Evolutionary conservation across 495 filamentous ascomycete species (phyloP).

Genomic region (Neurospora intermedia): DNA sequence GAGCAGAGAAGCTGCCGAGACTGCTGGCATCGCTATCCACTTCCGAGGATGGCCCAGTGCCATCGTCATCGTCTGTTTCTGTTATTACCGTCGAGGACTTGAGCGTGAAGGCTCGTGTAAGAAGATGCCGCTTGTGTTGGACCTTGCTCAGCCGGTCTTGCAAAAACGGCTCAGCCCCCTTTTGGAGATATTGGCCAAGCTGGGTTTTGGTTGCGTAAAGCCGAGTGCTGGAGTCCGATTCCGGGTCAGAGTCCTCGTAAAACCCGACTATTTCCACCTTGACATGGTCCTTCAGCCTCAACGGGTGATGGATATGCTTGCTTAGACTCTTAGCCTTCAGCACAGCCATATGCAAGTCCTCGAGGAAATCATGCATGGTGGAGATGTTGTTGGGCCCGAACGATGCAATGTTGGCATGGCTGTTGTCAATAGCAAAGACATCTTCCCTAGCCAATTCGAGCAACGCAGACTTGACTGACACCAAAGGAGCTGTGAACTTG

Average conservation of each 20-base stretch:
- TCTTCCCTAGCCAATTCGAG: constrained; percentile 45
- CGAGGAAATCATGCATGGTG: constrained; percentile 40
- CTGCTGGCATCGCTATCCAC: constrained; percentile 3
- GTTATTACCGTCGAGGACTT: constrained; percentile 7
- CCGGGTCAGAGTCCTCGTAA: constrained; percentile 43
- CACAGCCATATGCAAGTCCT: constrained; percentile 36
- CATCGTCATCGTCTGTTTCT: constrained; percentile 3
- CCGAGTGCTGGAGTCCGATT: constrained; percentile 17
- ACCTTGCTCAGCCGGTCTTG: constrained; percentile 30
- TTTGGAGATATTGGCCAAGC: constrained; percentile 37
- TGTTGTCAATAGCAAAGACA: constrained; percentile 45
- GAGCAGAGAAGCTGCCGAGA: background rate
- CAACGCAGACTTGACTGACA: constrained; percentile 51
- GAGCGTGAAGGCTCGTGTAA: constrained; percentile 4
- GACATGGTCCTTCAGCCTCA: constrained; percentile 41
- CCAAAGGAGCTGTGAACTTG: constrained; percentile 46
- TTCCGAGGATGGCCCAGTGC: background rate
- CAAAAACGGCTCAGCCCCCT: constrained; percentile 33
- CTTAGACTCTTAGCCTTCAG: constrained; percentile 30
- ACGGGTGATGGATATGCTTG: constrained; percentile 28
- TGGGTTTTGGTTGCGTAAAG: constrained; percentile 30
- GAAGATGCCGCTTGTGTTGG: constrained; percentile 1
- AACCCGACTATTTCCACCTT: constrained; percentile 52
- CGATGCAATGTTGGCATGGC: constrained; percentile 46
- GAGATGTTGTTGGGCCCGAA: constrained; percentile 43